Evolutionary conservation across 306 rosid species (phyloP).

Genomic region (Calophaca sinica): DNA sequence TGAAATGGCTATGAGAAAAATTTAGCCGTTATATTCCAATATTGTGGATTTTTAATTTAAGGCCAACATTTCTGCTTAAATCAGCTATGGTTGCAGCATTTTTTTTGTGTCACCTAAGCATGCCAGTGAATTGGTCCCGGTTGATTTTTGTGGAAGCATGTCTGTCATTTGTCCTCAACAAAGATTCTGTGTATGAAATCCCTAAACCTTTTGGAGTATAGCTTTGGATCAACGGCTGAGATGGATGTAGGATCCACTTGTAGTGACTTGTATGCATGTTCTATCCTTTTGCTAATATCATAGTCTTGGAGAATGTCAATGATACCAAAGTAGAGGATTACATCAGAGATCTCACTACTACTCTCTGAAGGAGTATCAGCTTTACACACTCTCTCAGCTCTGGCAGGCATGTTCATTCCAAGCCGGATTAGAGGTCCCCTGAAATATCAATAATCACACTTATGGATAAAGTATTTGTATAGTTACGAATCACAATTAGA

Average conservation of each 20-base stretch:
- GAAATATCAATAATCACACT: constrained; percentile 40
- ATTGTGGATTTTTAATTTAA: background rate
- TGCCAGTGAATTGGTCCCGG: constrained; percentile 37
- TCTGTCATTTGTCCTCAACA: constrained; percentile 59
- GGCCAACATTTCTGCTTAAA: background rate
- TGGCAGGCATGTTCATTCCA: constrained; percentile 69
- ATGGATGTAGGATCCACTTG: constrained; percentile 68
- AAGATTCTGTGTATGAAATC: constrained; percentile 68
- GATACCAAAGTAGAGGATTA: constrained; percentile 71
- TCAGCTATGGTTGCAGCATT: constrained; percentile 18
- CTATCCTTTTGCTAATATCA: constrained; percentile 69
- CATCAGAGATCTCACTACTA: constrained; percentile 54
- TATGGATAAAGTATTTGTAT: constrained; percentile 33
- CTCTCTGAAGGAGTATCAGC: constrained; percentile 44
- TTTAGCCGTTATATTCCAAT: constrained; percentile 49
- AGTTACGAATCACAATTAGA: background rate
- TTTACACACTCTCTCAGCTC: constrained; percentile 56
- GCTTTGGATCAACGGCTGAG: constrained; percentile 69
- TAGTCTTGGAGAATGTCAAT: constrained; percentile 76
- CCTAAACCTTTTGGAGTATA: constrained; percentile 65
- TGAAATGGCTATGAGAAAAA: constrained; percentile 58
- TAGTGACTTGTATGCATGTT: constrained; percentile 72
- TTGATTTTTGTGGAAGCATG: constrained; percentile 11
- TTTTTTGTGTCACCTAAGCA: constrained; percentile 36
- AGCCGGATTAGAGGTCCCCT: constrained; percentile 63